Evolutionary conservation across 2,329 filamentous ascomycete species (phyloP).

Genomic region (Diaporthe capsici): DNA sequence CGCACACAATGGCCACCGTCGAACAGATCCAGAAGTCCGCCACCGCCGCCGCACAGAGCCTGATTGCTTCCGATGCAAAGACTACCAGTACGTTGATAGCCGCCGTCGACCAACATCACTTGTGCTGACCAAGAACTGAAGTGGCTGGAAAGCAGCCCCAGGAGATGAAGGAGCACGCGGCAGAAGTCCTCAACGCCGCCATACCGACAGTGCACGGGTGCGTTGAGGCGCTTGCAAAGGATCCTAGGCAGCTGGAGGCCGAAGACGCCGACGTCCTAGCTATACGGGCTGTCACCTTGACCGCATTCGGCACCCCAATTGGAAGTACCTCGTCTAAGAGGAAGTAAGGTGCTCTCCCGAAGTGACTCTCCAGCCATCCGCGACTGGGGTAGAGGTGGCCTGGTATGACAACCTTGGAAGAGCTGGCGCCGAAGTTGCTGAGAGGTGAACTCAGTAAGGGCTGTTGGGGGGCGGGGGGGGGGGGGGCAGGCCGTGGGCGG

Average conservation of each 20-base stretch:
- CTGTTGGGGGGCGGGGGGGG: neutral
- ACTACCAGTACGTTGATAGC: conserved; percentile 15
- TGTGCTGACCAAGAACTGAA: neutral
- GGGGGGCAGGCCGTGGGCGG: neutral
- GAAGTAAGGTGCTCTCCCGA: neutral
- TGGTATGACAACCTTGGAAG: neutral
- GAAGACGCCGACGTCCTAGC: conserved; percentile 25
- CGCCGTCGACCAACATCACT: neutral
- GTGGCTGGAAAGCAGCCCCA: conserved; percentile 31
- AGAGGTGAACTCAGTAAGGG: neutral
- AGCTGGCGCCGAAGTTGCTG: neutral
- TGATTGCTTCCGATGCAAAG: conserved; percentile 32
- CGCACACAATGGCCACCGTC: conserved; percentile 16
- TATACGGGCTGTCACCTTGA: conserved; percentile 14
- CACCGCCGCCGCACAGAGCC: conserved; percentile 16
- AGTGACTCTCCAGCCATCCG: too few relatives aligned
- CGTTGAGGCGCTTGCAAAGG: conserved; percentile 25
- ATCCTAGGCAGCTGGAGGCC: conserved; percentile 26
- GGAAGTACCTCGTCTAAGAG: conserved; percentile 19
- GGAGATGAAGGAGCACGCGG: conserved; percentile 34
- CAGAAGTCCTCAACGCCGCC: conserved; percentile 10
- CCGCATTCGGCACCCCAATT: conserved; percentile 26
- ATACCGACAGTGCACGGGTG: conserved; percentile 22
- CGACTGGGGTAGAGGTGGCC: too few relatives aligned
- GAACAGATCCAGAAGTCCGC: conserved; percentile 21